These are phyloP conservation scores for Phialophora chinensis DNA, from an alignment of 2,329 filamentous ascomycete genomes.

Conservation along the genomic window DNA sequence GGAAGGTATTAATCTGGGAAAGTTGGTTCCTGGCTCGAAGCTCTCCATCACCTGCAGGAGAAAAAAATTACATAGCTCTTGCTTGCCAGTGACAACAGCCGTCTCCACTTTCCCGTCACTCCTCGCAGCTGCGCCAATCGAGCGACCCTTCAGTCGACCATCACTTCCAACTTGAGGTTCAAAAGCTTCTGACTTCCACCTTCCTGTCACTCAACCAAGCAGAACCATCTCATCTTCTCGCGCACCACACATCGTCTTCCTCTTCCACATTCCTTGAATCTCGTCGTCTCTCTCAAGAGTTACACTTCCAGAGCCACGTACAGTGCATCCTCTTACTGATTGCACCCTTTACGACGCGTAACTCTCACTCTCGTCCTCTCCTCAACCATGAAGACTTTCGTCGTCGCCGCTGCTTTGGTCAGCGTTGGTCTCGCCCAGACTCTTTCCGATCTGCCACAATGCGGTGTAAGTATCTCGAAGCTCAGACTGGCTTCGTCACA, in stretches of 20 bases:
- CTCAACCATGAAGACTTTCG: constrained; percentile 42
- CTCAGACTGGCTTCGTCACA: neutral
- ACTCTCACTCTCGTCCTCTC: constrained; percentile 25
- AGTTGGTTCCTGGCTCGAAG: constrained; percentile 17
- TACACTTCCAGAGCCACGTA: constrained; percentile 26
- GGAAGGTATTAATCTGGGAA: constrained; percentile 13
- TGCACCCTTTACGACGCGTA: constrained; percentile 35
- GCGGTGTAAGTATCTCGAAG: constrained; percentile 40
- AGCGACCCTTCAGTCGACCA: constrained; percentile 5
- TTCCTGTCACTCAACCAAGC: constrained; percentile 16
- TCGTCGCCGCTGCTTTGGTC: constrained; percentile 37
- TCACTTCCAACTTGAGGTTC: constrained; percentile 17
- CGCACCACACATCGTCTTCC: neutral
- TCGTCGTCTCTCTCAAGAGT: constrained; percentile 26
- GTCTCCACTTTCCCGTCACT: constrained; percentile 15
- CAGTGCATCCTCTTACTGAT: constrained; percentile 35
- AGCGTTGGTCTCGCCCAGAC: constrained; percentile 38
- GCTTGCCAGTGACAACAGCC: constrained; percentile 5
- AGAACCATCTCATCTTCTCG: constrained; percentile 10
- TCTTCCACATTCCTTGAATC: constrained; percentile 24
- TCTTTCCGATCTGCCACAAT: constrained; percentile 36
- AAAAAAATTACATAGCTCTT: neutral
- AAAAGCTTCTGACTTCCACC: constrained; percentile 19
- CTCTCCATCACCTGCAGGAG: neutral
- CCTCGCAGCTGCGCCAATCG: neutral